Evolutionary conservation across 2,329 filamentous ascomycete species (phyloP), one percentile per base, ranked within the genome.

Genomic region (Drechslerella stenobrocha): DNA sequence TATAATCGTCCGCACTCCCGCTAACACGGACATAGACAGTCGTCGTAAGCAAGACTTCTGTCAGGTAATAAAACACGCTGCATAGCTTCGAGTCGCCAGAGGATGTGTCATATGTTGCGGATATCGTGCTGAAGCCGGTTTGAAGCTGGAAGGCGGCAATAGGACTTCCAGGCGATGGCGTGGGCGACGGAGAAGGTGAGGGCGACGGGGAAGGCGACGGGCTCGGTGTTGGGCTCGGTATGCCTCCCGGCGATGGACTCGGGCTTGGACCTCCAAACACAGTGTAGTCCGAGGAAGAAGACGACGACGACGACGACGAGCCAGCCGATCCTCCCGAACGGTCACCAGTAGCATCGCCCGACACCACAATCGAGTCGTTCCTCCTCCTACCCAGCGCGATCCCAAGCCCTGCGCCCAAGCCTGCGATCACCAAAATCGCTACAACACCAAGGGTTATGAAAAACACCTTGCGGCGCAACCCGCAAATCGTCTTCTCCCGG

Each of bases 401-500:
- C n/a, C 40, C 63, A 8, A 67, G 30, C 0, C 53, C 63, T 1
- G 55, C 63, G n/a, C 48, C 63, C 1, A 67, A 40, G 2, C 50
- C 63, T 1, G 48, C 63, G 22, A 67, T 20, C 2, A 60, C n/a
- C 11, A 60, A 35, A 2, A 67, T 11, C 9, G 32, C 13, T n/a
- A 56, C 6, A 18, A 67, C 11, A 1, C 11, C 50, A 4, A 67
- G 34, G 8, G 60, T 45, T 8, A 60, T 56, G 18, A 52, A 67
- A 20, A 67, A 67, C 13, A 35, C 20, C 26, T 42, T 55, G 9
- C 53, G 55, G 3, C 63, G 48, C 9, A 67, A 0, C 3, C 63
- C 63, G 23, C 55, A 60, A n/a, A 67, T 67, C 5, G 30, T 52
- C n/a, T 45, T 66, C 37, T 50, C 22, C 2, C 13, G 26, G 9